A percentile compares a stretch with the other conserved stretches of the same genome.
Conservation (phyloP, 1,139 yeast genomes). For the Hanseniaspora sp. region DNA sequence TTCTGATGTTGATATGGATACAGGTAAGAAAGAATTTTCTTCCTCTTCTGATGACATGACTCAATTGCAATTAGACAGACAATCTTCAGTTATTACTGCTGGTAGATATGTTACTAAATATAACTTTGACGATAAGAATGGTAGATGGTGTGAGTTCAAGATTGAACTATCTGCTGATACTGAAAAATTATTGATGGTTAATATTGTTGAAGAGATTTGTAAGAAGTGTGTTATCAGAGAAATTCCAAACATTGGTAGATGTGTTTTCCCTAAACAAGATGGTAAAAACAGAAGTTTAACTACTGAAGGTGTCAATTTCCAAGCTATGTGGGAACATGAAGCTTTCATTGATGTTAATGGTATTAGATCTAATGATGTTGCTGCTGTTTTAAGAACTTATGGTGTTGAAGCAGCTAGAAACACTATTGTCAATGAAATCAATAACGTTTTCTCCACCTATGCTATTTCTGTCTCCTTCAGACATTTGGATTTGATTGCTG, state of each 20-base stretch:
- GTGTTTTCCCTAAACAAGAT: slow-evolving; percentile 64
- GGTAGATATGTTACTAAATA: slow-evolving; percentile 66
- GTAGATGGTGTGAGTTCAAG: slow-evolving; percentile 88
- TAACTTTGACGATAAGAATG: slow-evolving; percentile 78
- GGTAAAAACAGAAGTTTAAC: slow-evolving; percentile 64
- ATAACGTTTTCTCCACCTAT: slow-evolving; percentile 89
- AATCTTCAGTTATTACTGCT: slow-evolving; percentile 62
- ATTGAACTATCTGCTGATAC: slow-evolving; percentile 75
- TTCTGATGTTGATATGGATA: slow-evolving; percentile 31
- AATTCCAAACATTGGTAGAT: slow-evolving; percentile 81
- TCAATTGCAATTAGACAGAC: slow-evolving; percentile 68
- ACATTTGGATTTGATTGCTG: slow-evolving; percentile 94
- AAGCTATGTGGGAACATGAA: slow-evolving; percentile 96
- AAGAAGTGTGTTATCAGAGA: slow-evolving; percentile 87
- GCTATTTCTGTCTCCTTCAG: slow-evolving; percentile 89
- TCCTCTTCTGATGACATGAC: slow-evolving; percentile 34
- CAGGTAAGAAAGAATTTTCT: slow-evolving; percentile 26
- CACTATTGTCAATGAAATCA: slow-evolving; percentile 91
- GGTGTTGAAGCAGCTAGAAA: slow-evolving; percentile 99
- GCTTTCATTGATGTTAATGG: slow-evolving; percentile 81
- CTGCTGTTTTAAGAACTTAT: slow-evolving; percentile 78
- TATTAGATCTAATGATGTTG: slow-evolving; percentile 83
- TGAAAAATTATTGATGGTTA: slow-evolving; percentile 93
- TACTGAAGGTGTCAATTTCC: slow-evolving; percentile 96
- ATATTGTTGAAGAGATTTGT: slow-evolving; percentile 86